These are phyloP conservation scores for Sechiopsis laciniata DNA, from an alignment of 306 rosid species.

Conservation along the genomic window DNA sequence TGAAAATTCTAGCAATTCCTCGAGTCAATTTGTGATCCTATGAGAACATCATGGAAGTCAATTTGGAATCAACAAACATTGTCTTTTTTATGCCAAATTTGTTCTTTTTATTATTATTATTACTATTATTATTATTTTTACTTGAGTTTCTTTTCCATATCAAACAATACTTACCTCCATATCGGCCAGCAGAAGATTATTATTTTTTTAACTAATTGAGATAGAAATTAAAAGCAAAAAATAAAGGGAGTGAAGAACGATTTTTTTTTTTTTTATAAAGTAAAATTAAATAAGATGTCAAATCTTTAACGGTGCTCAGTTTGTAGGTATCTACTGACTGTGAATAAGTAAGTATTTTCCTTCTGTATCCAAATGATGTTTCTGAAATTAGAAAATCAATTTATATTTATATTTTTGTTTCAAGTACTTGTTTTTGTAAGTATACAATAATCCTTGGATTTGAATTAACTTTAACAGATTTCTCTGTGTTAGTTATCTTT, in stretches of 20 bases:
- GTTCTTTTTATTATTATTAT: background rate
- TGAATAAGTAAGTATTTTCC: background rate
- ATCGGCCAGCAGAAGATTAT: background rate
- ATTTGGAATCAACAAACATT: constrained; percentile 2
- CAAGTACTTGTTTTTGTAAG: background rate
- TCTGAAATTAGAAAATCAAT: background rate
- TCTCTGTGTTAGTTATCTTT: background rate
- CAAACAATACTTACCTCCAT: background rate
- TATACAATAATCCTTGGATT: background rate
- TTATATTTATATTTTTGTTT: background rate
- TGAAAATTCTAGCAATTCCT: background rate
- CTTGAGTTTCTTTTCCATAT: background rate
- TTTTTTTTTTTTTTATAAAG: too few species aligned
- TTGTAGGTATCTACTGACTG: background rate
- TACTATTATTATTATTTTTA: background rate
- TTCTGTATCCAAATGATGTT: background rate
- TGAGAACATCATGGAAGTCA: background rate
- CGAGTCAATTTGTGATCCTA: background rate
- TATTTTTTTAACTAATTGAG: background rate
- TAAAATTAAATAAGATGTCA: background rate
- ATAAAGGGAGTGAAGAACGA: background rate
- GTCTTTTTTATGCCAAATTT: background rate
- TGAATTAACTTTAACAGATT: background rate
- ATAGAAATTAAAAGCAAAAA: background rate
- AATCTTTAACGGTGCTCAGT: background rate